Evolutionary conservation across 1,284 basidiomycete species (phyloP).

Genomic region (Termitomyces sp.): DNA sequence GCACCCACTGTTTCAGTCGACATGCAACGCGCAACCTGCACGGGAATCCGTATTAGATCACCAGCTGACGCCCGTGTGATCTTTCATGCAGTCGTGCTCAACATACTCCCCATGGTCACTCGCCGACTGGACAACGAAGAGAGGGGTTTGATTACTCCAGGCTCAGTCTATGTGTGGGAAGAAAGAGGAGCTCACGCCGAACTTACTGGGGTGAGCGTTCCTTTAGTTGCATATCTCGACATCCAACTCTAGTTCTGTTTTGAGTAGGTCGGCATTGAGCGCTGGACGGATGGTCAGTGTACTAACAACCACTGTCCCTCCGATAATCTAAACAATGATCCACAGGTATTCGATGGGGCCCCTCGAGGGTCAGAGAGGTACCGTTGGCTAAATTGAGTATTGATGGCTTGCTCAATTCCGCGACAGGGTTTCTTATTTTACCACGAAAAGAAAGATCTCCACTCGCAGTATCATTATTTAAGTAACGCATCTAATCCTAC

Average conservation of each 20-base stretch:
- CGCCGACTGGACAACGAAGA: constrained; percentile 73
- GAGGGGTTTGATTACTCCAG: constrained; percentile 53
- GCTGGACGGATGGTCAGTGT: constrained; percentile 47
- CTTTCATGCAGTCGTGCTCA: constrained; percentile 67
- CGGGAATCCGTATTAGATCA: constrained; percentile 45
- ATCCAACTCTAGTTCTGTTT: constrained; percentile 5
- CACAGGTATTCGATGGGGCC: constrained; percentile 68
- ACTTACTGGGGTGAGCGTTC: constrained; percentile 52
- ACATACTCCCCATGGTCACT: constrained; percentile 69
- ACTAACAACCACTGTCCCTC: not conserved
- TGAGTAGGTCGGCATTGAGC: constrained; percentile 63
- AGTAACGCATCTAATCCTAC: constrained; percentile 37
- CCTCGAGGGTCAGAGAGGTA: constrained; percentile 68
- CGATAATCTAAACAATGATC: constrained; percentile 32
- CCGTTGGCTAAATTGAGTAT: not conserved
- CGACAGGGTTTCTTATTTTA: constrained; percentile 73
- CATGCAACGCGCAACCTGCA: constrained; percentile 44
- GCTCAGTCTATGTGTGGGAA: constrained; percentile 80
- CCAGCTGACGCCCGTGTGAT: constrained; percentile 71
- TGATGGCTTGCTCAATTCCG: constrained; percentile 5
- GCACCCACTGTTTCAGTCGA: not conserved
- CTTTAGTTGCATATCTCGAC: constrained; percentile 1
- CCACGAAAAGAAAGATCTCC: constrained; percentile 57
- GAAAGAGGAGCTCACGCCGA: constrained; percentile 74
- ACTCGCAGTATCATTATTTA: constrained; percentile 41